phyloP scores from a whole-genome alignment of 1,284 basidiomycete genomes.

The Tylopilus sp. region DNA sequence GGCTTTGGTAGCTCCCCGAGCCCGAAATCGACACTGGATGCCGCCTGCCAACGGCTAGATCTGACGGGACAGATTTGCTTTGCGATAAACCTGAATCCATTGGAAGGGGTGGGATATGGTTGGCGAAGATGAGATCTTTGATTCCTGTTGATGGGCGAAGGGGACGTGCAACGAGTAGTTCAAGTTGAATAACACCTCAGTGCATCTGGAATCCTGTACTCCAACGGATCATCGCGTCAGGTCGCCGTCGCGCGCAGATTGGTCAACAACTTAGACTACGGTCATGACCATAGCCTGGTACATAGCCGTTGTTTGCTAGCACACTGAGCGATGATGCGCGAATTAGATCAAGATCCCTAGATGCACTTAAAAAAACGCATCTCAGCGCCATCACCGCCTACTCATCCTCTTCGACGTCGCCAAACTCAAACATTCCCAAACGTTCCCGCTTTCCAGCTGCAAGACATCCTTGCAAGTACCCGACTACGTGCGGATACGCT shows the following conservation, averaged over 20 bases:
- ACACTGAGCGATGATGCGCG: background rate
- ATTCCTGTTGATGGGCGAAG: background rate
- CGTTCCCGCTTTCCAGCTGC: constrained; percentile 71
- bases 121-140: background rate
- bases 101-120: background rate
- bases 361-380: constrained; percentile 17
- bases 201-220: background rate
- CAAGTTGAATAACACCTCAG: background rate
- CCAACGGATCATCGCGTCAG: background rate
- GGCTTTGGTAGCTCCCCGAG: constrained; percentile 44
- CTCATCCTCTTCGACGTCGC: constrained; percentile 76
- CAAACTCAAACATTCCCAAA: constrained; percentile 85
- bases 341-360: constrained; percentile 18
- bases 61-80: constrained; percentile 29
- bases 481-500: constrained; percentile 67
- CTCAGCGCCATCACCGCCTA: constrained; percentile 15
- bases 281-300: background rate
- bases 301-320: background rate
- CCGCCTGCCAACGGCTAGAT: constrained; percentile 17
- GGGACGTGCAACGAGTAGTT: constrained; percentile 1
- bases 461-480: constrained; percentile 62
- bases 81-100: constrained; percentile 22
- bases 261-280: background rate
- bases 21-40: constrained; percentile 28
- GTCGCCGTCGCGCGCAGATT: background rate